Evolutionary conservation across 2,329 filamentous ascomycete genomes (phyloP), one percentile per base, ranked within the genome.

Genomic region (Raffaelea deltoideospora): DNA sequence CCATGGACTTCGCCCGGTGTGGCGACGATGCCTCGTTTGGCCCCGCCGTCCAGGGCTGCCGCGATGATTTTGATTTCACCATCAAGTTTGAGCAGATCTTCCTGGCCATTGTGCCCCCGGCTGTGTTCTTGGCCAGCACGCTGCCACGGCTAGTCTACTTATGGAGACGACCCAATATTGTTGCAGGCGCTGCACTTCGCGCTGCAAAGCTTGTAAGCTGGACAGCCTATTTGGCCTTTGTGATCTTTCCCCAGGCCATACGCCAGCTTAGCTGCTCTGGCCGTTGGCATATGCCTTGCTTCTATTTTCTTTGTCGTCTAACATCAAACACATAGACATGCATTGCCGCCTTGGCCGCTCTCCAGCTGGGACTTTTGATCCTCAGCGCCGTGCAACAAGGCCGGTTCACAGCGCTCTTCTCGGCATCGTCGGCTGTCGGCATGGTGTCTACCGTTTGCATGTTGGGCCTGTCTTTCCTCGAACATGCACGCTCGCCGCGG

Each of bases 61-160:
- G 64, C 10, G 56, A 51, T 35, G 57, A 64, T 39, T 69, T 69
- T 37, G 65, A 68, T 45, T 67, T 68, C 39, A 69, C 65, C 1
- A 48, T 67, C 34, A 55, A 53, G 21, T 68, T 70, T 37, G 64
- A 68, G 45, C 53, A 59, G 17, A 51, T 65, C 4, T 54, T 67
- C 34, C 53, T 69, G n/a, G 54, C 56, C 2, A 52, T 66, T 9
- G 47, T 62, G 3, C 65, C 65, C 0, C 48, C 57, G 0, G 44
- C 53, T 1, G 36, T 63, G 0, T 64, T 67, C 29, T 42, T 63
- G 11, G 42, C 53, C 0, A 35, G 55, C 2, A 54, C 57, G 0
- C 23, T 57, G 32, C 47, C 53, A 13, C 51, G 62, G 0, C 42
- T 57, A 1, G 36, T 52, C 1, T 44, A 53, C 2, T 42, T 65